Percentiles rank a stretch among this genome's conserved stretches.
These are phyloP conservation scores for Cordia subcordata DNA, from an alignment of 257 asterid species.

Conservation along the genomic window DNA sequence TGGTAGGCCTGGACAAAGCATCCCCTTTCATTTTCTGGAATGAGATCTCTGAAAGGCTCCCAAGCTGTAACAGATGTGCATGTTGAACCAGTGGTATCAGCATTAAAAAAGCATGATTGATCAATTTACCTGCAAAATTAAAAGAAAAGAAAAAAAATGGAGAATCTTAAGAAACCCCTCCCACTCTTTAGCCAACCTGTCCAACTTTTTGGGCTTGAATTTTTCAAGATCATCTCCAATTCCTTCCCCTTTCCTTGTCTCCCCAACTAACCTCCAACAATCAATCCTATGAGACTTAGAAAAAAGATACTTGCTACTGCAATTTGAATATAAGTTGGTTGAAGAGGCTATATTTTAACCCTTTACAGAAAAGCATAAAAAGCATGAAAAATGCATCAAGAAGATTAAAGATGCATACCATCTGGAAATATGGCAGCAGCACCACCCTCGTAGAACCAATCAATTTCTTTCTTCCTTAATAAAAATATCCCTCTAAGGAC, in stretches of 20 bases:
- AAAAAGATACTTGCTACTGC: too few relatives aligned
- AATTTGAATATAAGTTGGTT: too few relatives aligned
- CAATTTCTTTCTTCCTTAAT: conserved; percentile 91
- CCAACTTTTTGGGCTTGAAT: too few relatives aligned
- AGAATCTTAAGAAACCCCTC: too few relatives aligned
- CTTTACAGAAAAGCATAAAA: neutral
- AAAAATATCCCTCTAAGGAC: conserved; percentile 90
- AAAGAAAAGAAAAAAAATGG: neutral
- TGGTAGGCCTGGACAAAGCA: conserved; percentile 76
- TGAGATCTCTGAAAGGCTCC: conserved; percentile 92
- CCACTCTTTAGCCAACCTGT: too few relatives aligned
- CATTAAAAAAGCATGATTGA: neutral
- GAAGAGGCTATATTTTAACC: too few relatives aligned
- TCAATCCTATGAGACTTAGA: too few relatives aligned
- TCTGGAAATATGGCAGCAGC: conserved; percentile 98
- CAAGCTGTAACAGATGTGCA: conserved; percentile 50
- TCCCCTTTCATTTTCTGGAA: conserved; percentile 88
- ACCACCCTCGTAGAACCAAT: conserved; percentile 99
- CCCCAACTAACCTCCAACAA: too few relatives aligned
- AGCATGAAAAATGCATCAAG: neutral
- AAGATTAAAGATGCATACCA: conserved; percentile 39
- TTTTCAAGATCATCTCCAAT: too few relatives aligned
- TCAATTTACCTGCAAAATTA: neutral
- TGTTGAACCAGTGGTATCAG: conserved; percentile 11
- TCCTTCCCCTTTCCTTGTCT: too few relatives aligned